Base-by-base conservation (phyloP, 2,329 filamentous ascomycete genomes). In the Plectosphaerella sp. region DNA sequence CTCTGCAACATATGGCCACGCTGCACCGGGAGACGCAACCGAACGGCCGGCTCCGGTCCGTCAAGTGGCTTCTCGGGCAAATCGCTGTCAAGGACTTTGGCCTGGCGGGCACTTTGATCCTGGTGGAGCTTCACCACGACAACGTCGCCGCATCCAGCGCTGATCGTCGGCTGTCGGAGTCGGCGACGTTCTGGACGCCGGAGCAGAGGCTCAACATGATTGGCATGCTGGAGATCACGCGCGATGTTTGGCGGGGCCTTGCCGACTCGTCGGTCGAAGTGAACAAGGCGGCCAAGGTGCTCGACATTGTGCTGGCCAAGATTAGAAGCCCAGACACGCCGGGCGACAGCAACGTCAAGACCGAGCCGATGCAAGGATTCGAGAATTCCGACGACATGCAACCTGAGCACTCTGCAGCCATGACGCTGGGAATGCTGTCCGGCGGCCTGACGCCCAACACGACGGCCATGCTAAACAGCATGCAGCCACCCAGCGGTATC, bases 281-380 rank as follows among this genome's bases (percentile, higher is more conserved):
- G 0, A 92, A 86, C 72, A 97, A 97, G 71, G 93, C 91, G 1
- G 84, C 84, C 41, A 84, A 83, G 42, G 80, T 93, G 22, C 75
- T 97, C n/a, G 85, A 84, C 20, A 84, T 97, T 49, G 91, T 97
- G 82, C 72, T 97, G 45, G 79, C 84, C 33, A 94, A 94, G 67
- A 77, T 97, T 50, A 86, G 80, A 61, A 73, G 71, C 52, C 74
- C 79, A 10, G 67, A 66, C 20, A 6, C 52, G 51, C 28, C 53
- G 57, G 28, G 8, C 8, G 28, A 33, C 8, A 20, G 16, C 11
- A 18, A 20, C 9, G 16, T 43, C n/a, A 43, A 43, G 41, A 20
- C 10, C 3, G 56, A 55, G 39, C 33, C 57, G 6, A 54, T 49
- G 16, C 62, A 53, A 5, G 18, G 18, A 9, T 18, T 9, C n/a